phyloP scores from a whole-genome alignment of 2,329 filamentous ascomycete genomes.

The Aspergillus pseudoviridinutans region DNA sequence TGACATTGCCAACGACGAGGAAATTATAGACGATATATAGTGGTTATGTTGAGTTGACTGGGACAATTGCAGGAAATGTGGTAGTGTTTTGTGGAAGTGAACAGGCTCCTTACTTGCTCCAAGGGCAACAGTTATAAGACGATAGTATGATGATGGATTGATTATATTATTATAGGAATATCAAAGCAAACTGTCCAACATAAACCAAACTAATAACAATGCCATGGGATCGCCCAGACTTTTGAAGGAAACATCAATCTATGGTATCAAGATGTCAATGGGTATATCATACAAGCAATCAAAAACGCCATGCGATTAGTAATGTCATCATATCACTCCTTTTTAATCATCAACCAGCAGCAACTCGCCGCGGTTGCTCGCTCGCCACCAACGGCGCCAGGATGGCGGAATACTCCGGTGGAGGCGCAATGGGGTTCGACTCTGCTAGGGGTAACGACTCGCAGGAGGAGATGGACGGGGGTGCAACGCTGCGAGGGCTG shows the following conservation, averaged over 20 bases:
- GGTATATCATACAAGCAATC: background rate
- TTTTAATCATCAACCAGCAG: background rate
- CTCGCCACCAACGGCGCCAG: background rate
- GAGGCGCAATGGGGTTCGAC: background rate
- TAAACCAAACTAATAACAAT: background rate
- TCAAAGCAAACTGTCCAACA: background rate
- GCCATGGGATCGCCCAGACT: background rate
- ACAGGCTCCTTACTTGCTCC: too few species aligned
- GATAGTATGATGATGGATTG: background rate
- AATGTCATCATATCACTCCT: background rate
- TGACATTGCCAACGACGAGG: background rate
- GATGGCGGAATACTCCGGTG: background rate
- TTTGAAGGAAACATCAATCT: background rate
- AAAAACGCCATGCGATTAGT: background rate
- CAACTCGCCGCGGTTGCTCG: background rate
- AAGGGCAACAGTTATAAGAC: background rate
- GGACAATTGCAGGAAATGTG: too few species aligned
- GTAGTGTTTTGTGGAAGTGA: too few species aligned
- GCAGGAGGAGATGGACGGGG: conserved; percentile 1
- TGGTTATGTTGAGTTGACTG: too few species aligned
- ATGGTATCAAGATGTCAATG: background rate
- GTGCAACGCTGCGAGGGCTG: conserved; percentile 16
- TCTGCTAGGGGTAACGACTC: background rate
- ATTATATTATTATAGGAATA: background rate
- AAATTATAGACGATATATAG: background rate